Base-by-base conservation (phyloP, 2,329 filamentous ascomycete genomes). In the Diaporthe aspalathi region DNA sequence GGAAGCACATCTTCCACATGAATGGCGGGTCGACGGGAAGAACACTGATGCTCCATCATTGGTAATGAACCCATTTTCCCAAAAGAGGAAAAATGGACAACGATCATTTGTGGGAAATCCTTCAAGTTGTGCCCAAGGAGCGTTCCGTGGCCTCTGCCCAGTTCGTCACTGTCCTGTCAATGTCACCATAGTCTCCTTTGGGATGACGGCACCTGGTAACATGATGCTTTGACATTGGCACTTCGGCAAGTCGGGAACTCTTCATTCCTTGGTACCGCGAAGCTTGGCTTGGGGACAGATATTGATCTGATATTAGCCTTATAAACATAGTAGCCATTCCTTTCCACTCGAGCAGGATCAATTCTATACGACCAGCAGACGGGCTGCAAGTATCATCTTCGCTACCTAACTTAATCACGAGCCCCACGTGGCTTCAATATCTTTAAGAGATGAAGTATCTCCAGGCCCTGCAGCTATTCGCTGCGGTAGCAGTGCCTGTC, bases 401-500 rank as follows among this genome's bases (percentile, higher is more conserved):
- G 29, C 20, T 32, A 7, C 22, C 43, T 32, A 22, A 7, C 22
- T 32, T 32, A 22, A 12, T 16, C 20, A 12, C 9, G 9, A 3
- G 9, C 40, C n/a, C 27, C 29, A 20, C 45, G 54, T 63, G 17
- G 45, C 29, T 7, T 6, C 17, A n/a, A 29, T 12, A 38, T 35
- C 40, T 27, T 43, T 7, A 24, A n/a, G 70, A 27, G 16, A 74
- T 74, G 73, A 74, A 67, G 69, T 74, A 57, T 63, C 40, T 73
- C 45, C 32, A 70, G 27, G 60, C 60, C 14, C 24, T 68, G 45
- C 73, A 72, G 74, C 74, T 79, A 57, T 75, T 79, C 24, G 70
- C 77, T 20, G 77, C 75, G 22, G 75, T 74, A 32, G 73, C 69
- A 22, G 74, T 72, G 27, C 75, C 76, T 63, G 75, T 71, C 38